Base-by-base conservation (phyloP, 2,329 filamentous ascomycete genomes). In the Cladophialophora exuberans region DNA sequence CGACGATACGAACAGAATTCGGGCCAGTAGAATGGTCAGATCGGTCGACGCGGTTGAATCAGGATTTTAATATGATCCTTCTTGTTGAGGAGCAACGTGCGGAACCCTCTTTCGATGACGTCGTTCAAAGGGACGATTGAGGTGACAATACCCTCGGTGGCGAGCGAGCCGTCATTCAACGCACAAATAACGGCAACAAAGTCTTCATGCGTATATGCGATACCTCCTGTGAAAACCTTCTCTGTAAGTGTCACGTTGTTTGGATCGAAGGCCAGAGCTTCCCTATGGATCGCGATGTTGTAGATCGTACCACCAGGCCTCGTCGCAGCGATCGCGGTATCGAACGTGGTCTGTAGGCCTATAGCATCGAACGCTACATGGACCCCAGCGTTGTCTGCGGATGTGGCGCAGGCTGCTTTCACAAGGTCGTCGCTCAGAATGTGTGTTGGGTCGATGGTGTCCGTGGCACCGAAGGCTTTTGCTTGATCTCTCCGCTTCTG, bases 351-450 rank as follows among this genome's bases (percentile, higher is more conserved):
- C 60, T 81, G 79, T 5, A 81, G 76, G 13, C 79, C 79, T 2
- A 79, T 77, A 22, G 75, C 76, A 62, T 81, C 79, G 56, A 76
- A 81, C 0, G 73, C 75, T 6, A 81, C 68, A 57, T 81, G 71
- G 6, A 76, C 76, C 20, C 79, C 79, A 6, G 36, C 28, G 13
- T 46, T 46, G 17, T 30, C 30, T 31, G 30, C 28, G 3, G 44
- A 35, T 20, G 7, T 10, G 9, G 23, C 17, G 10, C 30, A 30
- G 25, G 26, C 33, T 17, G 30, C 20, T 13, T 20, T 5, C 2
- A 54, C 42, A 17, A 30, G 18, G 20, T 22, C 42, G 15, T 22
- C 23, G 2, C 6, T 38, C 26, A 7, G 26, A 9, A 3, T 15
- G 9, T 11, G 11, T 6, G 57, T 52, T 1, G 79, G 79, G 62